Conservation (phyloP, 2,329 filamentous ascomycete species). For the Bipolaris sorokiniana region DNA sequence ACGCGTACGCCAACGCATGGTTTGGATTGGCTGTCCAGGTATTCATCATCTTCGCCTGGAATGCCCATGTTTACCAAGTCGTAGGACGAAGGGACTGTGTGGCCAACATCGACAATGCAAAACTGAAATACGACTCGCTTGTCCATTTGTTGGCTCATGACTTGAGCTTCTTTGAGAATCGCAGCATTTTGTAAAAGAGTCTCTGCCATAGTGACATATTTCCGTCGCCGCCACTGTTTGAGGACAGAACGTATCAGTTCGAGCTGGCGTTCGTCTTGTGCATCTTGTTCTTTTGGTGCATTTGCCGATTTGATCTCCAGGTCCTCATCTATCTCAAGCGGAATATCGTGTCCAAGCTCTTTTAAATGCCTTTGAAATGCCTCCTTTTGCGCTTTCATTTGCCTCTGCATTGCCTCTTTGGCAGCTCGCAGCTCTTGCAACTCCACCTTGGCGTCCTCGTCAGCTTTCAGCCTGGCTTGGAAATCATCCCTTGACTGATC, state of each 20-base stretch:
- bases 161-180: slow-evolving; percentile 90
- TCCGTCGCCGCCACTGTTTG: slow-evolving; percentile 79
- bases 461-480: slow-evolving; percentile 75
- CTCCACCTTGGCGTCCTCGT: slow-evolving; percentile 76
- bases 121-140: slow-evolving; percentile 96
- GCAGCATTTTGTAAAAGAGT: slow-evolving; percentile 86
- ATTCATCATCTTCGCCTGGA: slow-evolving; percentile 81
- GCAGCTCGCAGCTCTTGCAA: slow-evolving; percentile 79
- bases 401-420: slow-evolving; percentile 87
- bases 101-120: slow-evolving; percentile 84
- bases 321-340: slow-evolving; percentile 54
- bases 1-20: slow-evolving; percentile 91
- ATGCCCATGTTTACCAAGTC: slow-evolving; percentile 94
- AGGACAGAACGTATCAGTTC: slow-evolving; percentile 70
- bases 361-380: slow-evolving; percentile 85
- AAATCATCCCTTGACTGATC: slow-evolving; percentile 86
- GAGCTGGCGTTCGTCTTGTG: slow-evolving; percentile 72
- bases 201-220: slow-evolving; percentile 94
- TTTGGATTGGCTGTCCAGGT: slow-evolving; percentile 80
- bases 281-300: not conserved
- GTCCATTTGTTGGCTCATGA: slow-evolving; percentile 96
- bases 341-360: slow-evolving; percentile 62
- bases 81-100: slow-evolving; percentile 90
- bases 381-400: slow-evolving; percentile 81
- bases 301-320: slow-evolving; percentile 35